Conservation (phyloP, 805 yeast species). For the Schizosaccharomyces pombe region DNA sequence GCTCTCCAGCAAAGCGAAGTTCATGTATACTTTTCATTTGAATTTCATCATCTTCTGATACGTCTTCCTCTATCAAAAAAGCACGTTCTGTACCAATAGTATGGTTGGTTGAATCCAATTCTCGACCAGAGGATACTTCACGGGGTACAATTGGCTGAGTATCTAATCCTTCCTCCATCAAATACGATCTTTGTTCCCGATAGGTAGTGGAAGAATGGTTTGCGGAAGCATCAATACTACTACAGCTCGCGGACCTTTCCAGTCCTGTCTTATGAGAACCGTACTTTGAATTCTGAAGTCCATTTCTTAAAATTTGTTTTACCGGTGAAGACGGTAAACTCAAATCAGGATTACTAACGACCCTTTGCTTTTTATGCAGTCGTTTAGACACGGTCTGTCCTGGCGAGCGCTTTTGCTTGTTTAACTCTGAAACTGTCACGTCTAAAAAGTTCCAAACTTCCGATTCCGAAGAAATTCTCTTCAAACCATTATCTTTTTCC, state of each 20-base stretch:
- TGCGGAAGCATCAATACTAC: background rate
- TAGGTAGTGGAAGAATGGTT: background rate
- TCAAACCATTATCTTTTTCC: no score
- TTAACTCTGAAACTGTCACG: background rate
- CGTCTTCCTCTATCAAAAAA: background rate
- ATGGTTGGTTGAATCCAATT: no score
- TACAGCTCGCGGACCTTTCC: background rate
- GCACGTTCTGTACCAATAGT: background rate
- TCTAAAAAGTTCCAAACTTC: background rate
- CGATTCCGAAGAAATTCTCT: background rate
- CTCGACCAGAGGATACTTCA: no score
- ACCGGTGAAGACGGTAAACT: background rate
- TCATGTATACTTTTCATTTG: slow-evolving; percentile 10
- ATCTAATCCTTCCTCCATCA: no score
- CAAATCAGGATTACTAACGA: background rate
- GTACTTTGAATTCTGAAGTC: background rate
- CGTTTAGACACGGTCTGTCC: background rate
- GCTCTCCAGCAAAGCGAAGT: slow-evolving; percentile 10
- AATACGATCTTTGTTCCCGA: background rate
- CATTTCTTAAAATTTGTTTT: background rate
- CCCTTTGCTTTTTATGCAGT: background rate
- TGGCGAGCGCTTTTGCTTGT: background rate
- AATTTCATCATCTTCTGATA: background rate
- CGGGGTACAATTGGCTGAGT: no score
- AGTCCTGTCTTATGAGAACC: background rate